Evolutionary conservation across 805 yeast genomes (phyloP).

Genomic region (Wickerhamomyces bisporus): DNA sequence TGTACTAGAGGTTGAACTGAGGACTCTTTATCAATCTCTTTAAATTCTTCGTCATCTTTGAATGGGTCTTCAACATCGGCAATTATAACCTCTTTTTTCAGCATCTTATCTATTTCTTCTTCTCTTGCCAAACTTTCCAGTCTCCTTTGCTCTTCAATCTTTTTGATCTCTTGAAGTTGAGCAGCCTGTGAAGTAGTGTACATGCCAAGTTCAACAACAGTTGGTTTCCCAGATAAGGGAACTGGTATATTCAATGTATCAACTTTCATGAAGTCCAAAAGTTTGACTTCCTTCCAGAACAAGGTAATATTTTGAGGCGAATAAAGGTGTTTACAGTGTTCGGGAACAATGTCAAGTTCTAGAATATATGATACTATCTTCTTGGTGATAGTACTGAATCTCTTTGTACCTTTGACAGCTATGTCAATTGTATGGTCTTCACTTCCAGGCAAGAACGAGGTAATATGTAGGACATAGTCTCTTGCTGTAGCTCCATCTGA

Average conservation of each 20-base stretch:
- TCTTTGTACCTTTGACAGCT: slow-evolving; percentile 16
- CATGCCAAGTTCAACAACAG: slow-evolving; percentile 12
- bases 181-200: slow-evolving; percentile 17
- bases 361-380: slow-evolving; percentile 12
- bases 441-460: slow-evolving; percentile 20
- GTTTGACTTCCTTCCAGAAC: slow-evolving; percentile 17
- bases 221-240: slow-evolving; percentile 8
- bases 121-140: slow-evolving; percentile 21
- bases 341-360: slow-evolving; percentile 1
- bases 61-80: slow-evolving; percentile 24
- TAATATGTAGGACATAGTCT: slow-evolving; percentile 10
- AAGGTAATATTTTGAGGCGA: slow-evolving; percentile 11
- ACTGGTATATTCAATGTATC: slow-evolving; percentile 14
- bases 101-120: slow-evolving; percentile 18
- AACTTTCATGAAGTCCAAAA: slow-evolving; percentile 22
- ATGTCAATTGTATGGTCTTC: slow-evolving; percentile 6
- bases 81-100: slow-evolving; percentile 20
- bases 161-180: slow-evolving; percentile 6
- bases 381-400: slow-evolving; percentile 8
- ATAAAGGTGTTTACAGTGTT: slow-evolving; percentile 3
- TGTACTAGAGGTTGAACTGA: not conserved
- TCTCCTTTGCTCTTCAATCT: slow-evolving; percentile 15
- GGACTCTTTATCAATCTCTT: slow-evolving; percentile 22
- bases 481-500: slow-evolving; percentile 1
- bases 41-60: slow-evolving; percentile 24